Conservation (phyloP, 805 yeast genomes). For the Ogataea siamensis region DNA sequence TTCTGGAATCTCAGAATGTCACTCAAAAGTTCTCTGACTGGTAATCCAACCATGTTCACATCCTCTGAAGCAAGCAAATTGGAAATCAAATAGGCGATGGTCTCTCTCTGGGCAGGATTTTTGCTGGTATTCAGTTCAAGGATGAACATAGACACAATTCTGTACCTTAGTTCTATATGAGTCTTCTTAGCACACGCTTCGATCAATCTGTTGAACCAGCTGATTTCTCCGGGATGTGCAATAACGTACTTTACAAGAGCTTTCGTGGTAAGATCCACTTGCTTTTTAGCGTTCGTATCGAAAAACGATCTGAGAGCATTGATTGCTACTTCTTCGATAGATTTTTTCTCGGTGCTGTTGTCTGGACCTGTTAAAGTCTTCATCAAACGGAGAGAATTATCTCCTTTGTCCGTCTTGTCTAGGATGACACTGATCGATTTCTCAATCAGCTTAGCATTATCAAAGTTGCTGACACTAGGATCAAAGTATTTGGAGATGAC, state of each 20-base stretch:
- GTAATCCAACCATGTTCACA: conserved; percentile 82
- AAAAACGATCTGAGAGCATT: conserved; percentile 57
- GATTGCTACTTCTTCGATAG: conserved; percentile 21
- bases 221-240: conserved; percentile 24
- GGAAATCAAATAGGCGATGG: conserved; percentile 27
- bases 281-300: conserved; percentile 59
- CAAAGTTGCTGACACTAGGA: conserved; percentile 20
- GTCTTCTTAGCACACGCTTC: conserved; percentile 71
- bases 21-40: conserved; percentile 75
- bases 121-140: conserved; percentile 51
- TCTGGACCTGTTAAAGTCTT: conserved; percentile 17
- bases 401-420: conserved; percentile 30
- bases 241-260: conserved; percentile 49
- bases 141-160: conserved; percentile 35
- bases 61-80: conserved; percentile 65
- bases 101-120: conserved; percentile 17
- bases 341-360: neutral
- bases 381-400: conserved; percentile 20
- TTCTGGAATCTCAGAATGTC: conserved; percentile 52
- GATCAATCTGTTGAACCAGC: conserved; percentile 58
- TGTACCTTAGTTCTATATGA: conserved; percentile 40
- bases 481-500: conserved; percentile 34
- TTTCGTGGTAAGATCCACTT: conserved; percentile 55
- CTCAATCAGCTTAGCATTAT: conserved; percentile 21
- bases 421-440: conserved; percentile 40